A percentile compares a stretch with the other conserved stretches of the same genome.
phyloP scores from a whole-genome alignment of 1,139 yeast species.

The Pichia sp. region DNA sequence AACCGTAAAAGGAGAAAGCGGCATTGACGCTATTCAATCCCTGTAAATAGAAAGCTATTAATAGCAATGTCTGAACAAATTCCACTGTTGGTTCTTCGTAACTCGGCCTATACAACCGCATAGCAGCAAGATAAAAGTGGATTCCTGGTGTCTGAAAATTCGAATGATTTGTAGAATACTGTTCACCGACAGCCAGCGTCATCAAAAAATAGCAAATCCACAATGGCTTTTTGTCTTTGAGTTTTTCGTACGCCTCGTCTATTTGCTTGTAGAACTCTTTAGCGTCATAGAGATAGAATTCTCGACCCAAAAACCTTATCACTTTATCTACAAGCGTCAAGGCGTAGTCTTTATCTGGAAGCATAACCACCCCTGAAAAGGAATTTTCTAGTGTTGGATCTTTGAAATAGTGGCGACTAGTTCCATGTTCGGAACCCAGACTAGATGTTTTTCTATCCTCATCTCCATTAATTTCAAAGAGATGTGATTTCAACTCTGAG shows the following conservation, averaged over 20 bases:
- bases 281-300: constrained; percentile 32
- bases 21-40: constrained; percentile 39
- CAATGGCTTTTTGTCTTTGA: constrained; percentile 19
- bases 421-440: constrained; percentile 12
- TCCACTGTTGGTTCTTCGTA: constrained; percentile 33
- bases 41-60: constrained; percentile 38
- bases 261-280: constrained; percentile 16
- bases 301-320: constrained; percentile 30
- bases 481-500: constrained; percentile 13
- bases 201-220: constrained; percentile 23
- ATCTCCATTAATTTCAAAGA: constrained; percentile 10
- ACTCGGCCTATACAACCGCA: constrained; percentile 31
- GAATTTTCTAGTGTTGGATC: constrained; percentile 27
- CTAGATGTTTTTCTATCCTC: not conserved
- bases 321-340: constrained; percentile 27
- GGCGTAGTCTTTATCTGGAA: constrained; percentile 29
- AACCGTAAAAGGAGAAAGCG: constrained; percentile 38
- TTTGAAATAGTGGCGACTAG: constrained; percentile 25
- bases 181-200: constrained; percentile 25
- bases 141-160: constrained; percentile 21
- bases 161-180: constrained; percentile 24
- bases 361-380: constrained; percentile 17
- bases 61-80: constrained; percentile 35
- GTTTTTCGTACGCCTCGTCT: constrained; percentile 26
- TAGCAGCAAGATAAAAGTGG: constrained; percentile 30